Percentiles rank a stretch among this genome's conserved stretches.
phyloP scores from a whole-genome alignment of 495 filamentous ascomycete genomes.

The Oidiodendron maius region DNA sequence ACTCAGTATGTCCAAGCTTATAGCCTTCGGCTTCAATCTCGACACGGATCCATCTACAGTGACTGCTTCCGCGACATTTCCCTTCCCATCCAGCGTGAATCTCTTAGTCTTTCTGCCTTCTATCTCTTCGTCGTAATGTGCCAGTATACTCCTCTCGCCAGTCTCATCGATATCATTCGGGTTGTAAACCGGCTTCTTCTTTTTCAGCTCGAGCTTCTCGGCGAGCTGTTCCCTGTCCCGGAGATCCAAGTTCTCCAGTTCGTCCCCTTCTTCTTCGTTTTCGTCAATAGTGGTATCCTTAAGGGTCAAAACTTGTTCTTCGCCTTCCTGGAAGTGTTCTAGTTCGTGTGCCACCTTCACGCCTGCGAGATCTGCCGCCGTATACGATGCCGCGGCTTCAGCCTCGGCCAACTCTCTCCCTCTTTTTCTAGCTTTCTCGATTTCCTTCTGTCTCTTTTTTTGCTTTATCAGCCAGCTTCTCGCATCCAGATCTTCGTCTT shows the following conservation, averaged over 20 bases:
- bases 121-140: slow-evolving; percentile 94
- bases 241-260: slow-evolving; percentile 78
- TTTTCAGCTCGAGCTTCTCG: slow-evolving; percentile 80
- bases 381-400: slow-evolving; percentile 55
- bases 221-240: slow-evolving; percentile 70
- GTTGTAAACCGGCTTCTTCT: slow-evolving; percentile 86
- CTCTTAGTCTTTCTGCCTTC: slow-evolving; percentile 84
- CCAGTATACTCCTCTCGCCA: slow-evolving; percentile 59
- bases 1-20: slow-evolving; percentile 65
- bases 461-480: slow-evolving; percentile 76
- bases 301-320: slow-evolving; percentile 82
- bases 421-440: slow-evolving; percentile 68
- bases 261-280: slow-evolving; percentile 85
- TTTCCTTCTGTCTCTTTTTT: slow-evolving; percentile 88
- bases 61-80: slow-evolving; percentile 56
- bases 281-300: slow-evolving; percentile 84
- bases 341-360: slow-evolving; percentile 87
- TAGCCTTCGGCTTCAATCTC: slow-evolving; percentile 57
- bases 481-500: slow-evolving; percentile 66
- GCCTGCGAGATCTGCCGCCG: slow-evolving; percentile 76
- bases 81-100: slow-evolving; percentile 77
- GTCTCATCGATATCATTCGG: slow-evolving; percentile 60
- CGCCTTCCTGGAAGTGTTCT: slow-evolving; percentile 66
- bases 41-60: slow-evolving; percentile 38
- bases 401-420: slow-evolving; percentile 65